Evolutionary conservation across 2,329 filamentous ascomycete species (phyloP), one percentile per base, ranked within the genome.

Genomic region (Falciphora oryzae): DNA sequence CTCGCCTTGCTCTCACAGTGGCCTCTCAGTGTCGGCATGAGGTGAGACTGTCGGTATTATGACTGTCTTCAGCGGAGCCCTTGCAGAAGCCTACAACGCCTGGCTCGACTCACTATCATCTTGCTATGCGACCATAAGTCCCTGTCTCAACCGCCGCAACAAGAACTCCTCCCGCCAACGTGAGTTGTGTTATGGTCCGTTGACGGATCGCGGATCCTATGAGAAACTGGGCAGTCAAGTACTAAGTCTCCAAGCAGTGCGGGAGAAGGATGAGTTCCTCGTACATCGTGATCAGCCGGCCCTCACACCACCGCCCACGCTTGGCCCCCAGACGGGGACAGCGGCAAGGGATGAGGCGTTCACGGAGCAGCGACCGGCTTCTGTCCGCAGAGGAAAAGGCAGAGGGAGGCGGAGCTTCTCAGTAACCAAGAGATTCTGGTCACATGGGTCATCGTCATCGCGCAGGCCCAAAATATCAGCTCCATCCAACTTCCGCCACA

Each of bases 401-500:
- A 38, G n/a, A 14, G 38, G 60, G 25, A 38, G 75, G 66, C 77
- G 74, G 67, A 76, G 74, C 69, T 79, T 80, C 70, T 80, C 80
- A 63, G 74, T 76, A 69, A 82, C 77, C 73, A 81, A 76, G 71
- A 76, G 78, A 64, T 75, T 81, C 69, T 75, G 78, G 69, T 77
- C 81, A 66, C 76, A 79, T 66, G 64, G 63, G 44, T 61, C 65
- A 22, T 75, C 77, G 63, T 75, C 78, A 58, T 75, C 80, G 71
- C 83, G 80, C 74, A 78, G 82, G 73, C 81, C 82, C 72, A 77
- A 78, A 66, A 88, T 89, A 70, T 87, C 85, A 57, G 78, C 78
- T 27, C 86, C 86, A 4, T 81, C 81, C 61, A 78, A 88, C 72
- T 89, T 89, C 70, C 82, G 81, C 60, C 86, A 88, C 75, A 69